Base-by-base conservation (phyloP, 805 yeast genomes). In the Monosporozyma solicola region DNA sequence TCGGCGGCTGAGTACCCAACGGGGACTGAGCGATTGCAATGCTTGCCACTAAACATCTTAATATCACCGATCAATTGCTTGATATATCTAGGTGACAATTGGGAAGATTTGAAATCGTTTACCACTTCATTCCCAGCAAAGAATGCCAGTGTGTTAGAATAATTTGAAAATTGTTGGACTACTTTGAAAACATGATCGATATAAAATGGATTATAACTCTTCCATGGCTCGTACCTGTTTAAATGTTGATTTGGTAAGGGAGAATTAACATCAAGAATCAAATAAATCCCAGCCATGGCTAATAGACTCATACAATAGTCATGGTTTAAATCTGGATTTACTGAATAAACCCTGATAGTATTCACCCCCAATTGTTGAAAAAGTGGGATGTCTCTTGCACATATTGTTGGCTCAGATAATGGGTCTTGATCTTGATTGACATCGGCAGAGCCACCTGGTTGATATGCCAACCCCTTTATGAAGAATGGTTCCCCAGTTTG, bases 1-100 rank as follows among this genome's bases (percentile, higher is more conserved):
- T 92, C 98, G 1, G 97, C 98, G 0, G 98, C 97, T 0, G 97
- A 89, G 67, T 92, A 92, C 0, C 98, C 98, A 39, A 92, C 87
- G 0, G 98, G 98, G 16, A 92, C 79, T 13, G 63, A 62, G 52
- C 99, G 76, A 1, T 81, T 77, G 3, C 82, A 69, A 61, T 87
- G 80, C 29, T 65, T 61, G 8, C 71, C 65, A 55, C 88, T 82
- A 64, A 85, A 92, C 31, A 71, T 71, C 67, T 91, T 91, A 73
- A 92, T 78, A 69, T 92, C 97, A 49, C 92, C 74, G 5, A 89
- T 74, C 31, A 91, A 76, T 0, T 87, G 90, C 61, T 89, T 88
- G 45, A 92, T 74, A 64, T 82, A 92, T 2, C 76, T 73, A 1
- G 97, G 95, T 0, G 97, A 83, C 41, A 66, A 67, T 55, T 72